These are phyloP conservation scores for Casuarina equisetifolia DNA, from an alignment of 306 rosid genomes.

Conservation along the genomic window DNA sequence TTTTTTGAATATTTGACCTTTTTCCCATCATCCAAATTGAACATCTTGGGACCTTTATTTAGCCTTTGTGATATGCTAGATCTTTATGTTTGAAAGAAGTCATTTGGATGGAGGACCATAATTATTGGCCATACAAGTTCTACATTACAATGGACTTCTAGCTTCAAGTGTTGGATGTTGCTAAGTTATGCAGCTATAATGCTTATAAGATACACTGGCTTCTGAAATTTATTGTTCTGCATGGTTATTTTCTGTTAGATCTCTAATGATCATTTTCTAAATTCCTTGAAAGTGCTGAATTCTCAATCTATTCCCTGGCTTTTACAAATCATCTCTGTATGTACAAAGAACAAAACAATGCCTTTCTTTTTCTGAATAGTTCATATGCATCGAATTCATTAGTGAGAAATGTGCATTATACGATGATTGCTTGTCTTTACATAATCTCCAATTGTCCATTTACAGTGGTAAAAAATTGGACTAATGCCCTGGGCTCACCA, in stretches of 20 bases:
- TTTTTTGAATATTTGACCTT: not conserved
- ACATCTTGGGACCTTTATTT: not conserved
- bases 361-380: not conserved
- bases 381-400: not conserved
- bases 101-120: not conserved
- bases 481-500: constrained; percentile 26
- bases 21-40: not conserved
- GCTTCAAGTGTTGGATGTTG: not conserved
- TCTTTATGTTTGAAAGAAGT: not conserved
- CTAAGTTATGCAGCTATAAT: no score
- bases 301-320: not conserved
- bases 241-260: not conserved
- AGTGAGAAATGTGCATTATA: not conserved
- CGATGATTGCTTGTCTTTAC: not conserved
- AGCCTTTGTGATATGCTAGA: not conserved
- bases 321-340: not conserved
- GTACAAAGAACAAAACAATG: not conserved
- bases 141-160: not conserved
- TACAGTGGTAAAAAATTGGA: constrained; percentile 4
- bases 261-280: not conserved
- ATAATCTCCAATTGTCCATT: not conserved
- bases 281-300: not conserved
- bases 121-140: not conserved
- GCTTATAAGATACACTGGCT: no score
- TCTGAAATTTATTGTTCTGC: not conserved